These are phyloP conservation scores for Barnettozyma pratensis DNA, from an alignment of 805 yeast species.

Conservation along the genomic window DNA sequence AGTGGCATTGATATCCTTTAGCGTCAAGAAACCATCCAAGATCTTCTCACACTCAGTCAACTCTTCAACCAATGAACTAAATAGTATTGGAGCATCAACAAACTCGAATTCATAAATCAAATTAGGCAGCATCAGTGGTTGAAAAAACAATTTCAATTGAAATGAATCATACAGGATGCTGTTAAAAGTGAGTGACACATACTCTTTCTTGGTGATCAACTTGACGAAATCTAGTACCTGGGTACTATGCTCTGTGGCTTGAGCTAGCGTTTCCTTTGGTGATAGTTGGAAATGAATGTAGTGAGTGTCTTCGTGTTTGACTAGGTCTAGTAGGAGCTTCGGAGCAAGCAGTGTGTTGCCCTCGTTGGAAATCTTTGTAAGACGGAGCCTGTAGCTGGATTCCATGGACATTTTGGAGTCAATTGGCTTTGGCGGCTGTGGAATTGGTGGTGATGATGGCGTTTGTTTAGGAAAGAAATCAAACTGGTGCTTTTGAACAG, in stretches of 20 bases:
- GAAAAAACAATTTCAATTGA: constrained; percentile 15
- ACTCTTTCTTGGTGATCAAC: constrained; percentile 21
- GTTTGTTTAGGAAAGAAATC: not conserved
- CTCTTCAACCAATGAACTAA: constrained; percentile 9
- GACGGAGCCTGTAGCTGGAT: constrained; percentile 7
- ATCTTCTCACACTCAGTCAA: constrained; percentile 10
- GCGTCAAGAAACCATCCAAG: constrained; percentile 3
- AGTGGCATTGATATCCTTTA: constrained; percentile 2
- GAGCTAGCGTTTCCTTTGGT: not conserved
- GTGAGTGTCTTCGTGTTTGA: constrained; percentile 16
- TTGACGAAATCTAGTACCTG: constrained; percentile 14
- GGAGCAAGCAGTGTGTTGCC: constrained; percentile 1
- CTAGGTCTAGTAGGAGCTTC: constrained; percentile 2
- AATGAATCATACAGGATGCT: constrained; percentile 1
- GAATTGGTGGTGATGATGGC: not conserved
- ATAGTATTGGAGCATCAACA: constrained; percentile 4
- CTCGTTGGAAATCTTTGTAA: constrained; percentile 17
- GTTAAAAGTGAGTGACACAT: constrained; percentile 15
- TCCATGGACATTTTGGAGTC: not conserved
- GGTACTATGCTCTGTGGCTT: not conserved
- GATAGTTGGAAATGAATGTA: constrained; percentile 17
- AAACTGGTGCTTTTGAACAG: not conserved
- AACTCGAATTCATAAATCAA: constrained; percentile 22
- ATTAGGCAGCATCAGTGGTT: constrained; percentile 21
- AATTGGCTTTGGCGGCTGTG: not conserved